Percentiles rank a stretch among this genome's conserved stretches.
Conservation (phyloP, 768 basidiomycete species). For the Tylopilus subfusipes region DNA sequence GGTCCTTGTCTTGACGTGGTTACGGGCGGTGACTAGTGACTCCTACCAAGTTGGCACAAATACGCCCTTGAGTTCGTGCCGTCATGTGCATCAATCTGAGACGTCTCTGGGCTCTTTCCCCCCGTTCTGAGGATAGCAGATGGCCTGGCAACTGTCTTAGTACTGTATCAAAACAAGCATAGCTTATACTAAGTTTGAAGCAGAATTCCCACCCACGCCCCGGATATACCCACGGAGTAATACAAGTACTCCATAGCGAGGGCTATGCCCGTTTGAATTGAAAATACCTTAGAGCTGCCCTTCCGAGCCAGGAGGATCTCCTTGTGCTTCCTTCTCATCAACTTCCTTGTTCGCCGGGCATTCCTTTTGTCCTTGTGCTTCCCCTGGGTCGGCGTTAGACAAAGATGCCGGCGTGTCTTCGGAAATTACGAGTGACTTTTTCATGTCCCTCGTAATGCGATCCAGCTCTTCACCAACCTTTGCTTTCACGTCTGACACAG, state of each 20-base stretch:
- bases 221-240: no score
- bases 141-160: neutral
- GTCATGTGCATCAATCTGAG: neutral
- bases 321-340: neutral
- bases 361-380: neutral
- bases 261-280: no score
- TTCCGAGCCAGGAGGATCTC: neutral
- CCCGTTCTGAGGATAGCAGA: neutral
- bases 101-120: neutral
- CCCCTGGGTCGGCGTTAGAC: neutral
- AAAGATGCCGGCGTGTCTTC: neutral
- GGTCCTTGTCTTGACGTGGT: no score
- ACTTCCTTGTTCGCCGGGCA: neutral
- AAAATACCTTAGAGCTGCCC: neutral
- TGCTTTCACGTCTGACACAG: slow-evolving; percentile 3
- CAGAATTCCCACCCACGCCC: no score
- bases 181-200: neutral
- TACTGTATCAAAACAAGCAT: neutral
- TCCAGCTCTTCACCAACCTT: slow-evolving; percentile 25
- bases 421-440: slow-evolving; percentile 20
- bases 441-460: slow-evolving; percentile 22
- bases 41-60: neutral
- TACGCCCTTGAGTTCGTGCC: neutral
- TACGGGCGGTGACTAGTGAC: neutral
- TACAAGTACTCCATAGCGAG: no score